A percentile compares a stretch with the other conserved stretches of the same genome.
Conservation (phyloP, 768 basidiomycete species). For the Terana coerulea region DNA sequence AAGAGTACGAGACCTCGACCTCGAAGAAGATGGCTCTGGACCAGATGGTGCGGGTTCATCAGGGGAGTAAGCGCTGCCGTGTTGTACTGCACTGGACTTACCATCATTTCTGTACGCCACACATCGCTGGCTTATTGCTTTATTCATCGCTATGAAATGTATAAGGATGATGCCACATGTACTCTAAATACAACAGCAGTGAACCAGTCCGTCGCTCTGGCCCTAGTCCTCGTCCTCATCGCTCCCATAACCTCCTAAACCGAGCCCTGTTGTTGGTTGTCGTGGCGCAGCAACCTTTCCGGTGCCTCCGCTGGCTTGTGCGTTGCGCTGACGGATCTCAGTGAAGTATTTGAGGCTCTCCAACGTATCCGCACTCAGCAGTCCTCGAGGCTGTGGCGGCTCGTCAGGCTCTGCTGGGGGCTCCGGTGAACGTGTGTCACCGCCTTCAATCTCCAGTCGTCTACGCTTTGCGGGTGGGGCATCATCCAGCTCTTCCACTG, state of each 20-base stretch:
- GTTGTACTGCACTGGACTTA: neutral
- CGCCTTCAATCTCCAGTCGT: slow-evolving; percentile 27
- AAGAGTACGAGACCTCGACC: slow-evolving; percentile 43
- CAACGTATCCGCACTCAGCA: slow-evolving; percentile 81
- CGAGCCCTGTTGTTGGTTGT: slow-evolving; percentile 45
- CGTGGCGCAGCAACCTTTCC: slow-evolving; percentile 26
- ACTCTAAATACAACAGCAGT: slow-evolving; percentile 2
- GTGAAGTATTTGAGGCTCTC: slow-evolving; percentile 91
- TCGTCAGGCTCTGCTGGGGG: slow-evolving; percentile 24
- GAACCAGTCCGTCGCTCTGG: neutral
- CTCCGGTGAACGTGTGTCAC: slow-evolving; percentile 17
- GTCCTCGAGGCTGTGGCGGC: slow-evolving; percentile 42
- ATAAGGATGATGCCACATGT: slow-evolving; percentile 3
- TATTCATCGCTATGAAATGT: neutral
- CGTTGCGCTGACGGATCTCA: slow-evolving; percentile 74
- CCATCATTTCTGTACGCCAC: neutral
- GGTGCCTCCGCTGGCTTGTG: slow-evolving; percentile 21
- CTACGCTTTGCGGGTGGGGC: slow-evolving; percentile 32
- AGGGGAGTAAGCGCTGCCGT: neutral
- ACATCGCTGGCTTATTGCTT: neutral
- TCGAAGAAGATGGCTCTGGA: slow-evolving; percentile 29
- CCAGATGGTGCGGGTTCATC: neutral
- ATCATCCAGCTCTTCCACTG: slow-evolving; percentile 34
- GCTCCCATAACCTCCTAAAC: slow-evolving; percentile 75
- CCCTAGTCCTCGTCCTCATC: slow-evolving; percentile 46